These are phyloP conservation scores for Lichina pygmaea DNA, from an alignment of 495 filamentous ascomycete genomes.

Conservation along the genomic window DNA sequence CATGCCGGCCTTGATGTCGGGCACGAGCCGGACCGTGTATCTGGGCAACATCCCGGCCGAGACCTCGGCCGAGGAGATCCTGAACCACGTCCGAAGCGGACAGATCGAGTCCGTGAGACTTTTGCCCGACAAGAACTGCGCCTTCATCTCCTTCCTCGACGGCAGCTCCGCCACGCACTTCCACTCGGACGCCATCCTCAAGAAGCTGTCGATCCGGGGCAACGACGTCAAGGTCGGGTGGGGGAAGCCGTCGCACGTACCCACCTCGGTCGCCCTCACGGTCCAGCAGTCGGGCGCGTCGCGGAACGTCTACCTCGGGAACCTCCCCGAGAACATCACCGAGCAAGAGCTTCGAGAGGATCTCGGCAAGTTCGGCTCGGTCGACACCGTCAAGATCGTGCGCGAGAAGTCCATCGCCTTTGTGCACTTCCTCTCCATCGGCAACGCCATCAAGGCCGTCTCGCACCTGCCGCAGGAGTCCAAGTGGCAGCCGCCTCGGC, in stretches of 20 bases:
- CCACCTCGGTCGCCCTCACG: constrained; percentile 82
- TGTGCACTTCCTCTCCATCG: constrained; percentile 90
- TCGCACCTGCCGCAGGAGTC: constrained; percentile 83
- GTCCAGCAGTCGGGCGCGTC: constrained; percentile 95
- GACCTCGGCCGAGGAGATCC: constrained; percentile 92
- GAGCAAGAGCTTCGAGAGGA: constrained; percentile 91
- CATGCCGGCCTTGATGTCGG: constrained; percentile 53
- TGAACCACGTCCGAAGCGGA: constrained; percentile 87
- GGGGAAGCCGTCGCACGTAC: constrained; percentile 96
- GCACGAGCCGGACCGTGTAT: constrained; percentile 89
- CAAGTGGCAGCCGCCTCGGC: constrained; percentile 85
- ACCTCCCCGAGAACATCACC: constrained; percentile 63
- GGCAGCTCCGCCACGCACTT: constrained; percentile 94
- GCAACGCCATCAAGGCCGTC: constrained; percentile 97
- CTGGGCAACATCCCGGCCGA: constrained; percentile 94
- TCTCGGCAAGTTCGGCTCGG: constrained; percentile 81
- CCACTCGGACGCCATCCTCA: constrained; percentile 97
- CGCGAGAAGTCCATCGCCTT: constrained; percentile 97
- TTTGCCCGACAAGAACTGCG: constrained; percentile 96
- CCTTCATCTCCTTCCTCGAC: constrained; percentile 96
- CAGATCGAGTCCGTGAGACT: constrained; percentile 95
- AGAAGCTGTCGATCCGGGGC: constrained; percentile 90
- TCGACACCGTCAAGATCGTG: constrained; percentile 94
- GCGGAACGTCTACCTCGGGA: constrained; percentile 93
- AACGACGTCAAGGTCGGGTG: constrained; percentile 99